Evolutionary conservation across 1,139 yeast species (phyloP), one percentile per base, ranked within the genome.

Genomic region (Sugiyamaella castrensis): DNA sequence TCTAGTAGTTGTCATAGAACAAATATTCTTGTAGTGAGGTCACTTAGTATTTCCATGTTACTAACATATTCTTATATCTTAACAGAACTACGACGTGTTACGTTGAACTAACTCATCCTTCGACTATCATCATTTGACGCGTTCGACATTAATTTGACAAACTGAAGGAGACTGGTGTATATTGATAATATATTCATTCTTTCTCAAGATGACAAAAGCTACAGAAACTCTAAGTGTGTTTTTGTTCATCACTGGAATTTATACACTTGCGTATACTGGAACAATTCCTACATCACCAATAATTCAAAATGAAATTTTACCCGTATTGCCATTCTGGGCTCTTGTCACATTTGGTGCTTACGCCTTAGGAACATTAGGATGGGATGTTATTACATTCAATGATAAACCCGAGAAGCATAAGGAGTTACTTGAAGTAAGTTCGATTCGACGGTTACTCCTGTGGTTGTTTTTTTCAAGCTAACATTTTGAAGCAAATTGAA

Each of bases 281-380:
- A 73, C 76, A 27, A 70, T 84, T 50, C 89, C 91, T 37, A 68
- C 77, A 2, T 72, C 82, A n/a, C 68, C 66, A 13, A 60, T 66
- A 38, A 60, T 84, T 58, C 77, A 73, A 47, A 63, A 71, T 35
- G 82, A 82, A 56, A 76, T 84, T 52, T 69, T 84, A 55, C 91
- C 91, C 26, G 75, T 74, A 62, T 68, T 84, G 51, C 92, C 92
- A 46, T 81, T 77, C 74, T 84, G 91, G 91, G 76, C 72, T 0
- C 70, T 84, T 57, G 87, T 84, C 31, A 62, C 84, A 6, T 84
- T 84, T 64, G 91, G 91, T 30, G 71, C 86, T 16, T 84, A 81
- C 62, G 81, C 89, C n/a, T 74, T 84, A 59, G 84, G 77, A 41
- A 78, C 85, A 8, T 73, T 84, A 53, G 91, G 92, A 36, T 79